phyloP scores from a whole-genome alignment of 352 stramenopile species.

The Albugo laibachii region DNA sequence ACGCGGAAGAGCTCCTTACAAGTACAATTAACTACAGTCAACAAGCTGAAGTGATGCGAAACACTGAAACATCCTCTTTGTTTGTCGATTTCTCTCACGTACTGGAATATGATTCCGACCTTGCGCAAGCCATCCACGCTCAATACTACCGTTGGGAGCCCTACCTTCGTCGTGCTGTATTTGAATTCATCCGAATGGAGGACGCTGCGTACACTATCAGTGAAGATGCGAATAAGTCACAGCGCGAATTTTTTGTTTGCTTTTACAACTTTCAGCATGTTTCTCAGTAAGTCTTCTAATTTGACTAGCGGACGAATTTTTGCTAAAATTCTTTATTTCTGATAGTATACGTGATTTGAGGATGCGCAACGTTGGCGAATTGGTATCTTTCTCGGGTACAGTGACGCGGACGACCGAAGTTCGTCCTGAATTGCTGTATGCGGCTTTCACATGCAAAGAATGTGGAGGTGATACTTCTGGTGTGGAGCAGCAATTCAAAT shows the following conservation, averaged over 20 bases:
- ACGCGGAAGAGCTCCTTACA: neutral
- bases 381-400: constrained; percentile 88
- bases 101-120: constrained; percentile 59
- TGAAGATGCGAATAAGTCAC: constrained; percentile 59
- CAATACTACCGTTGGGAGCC: constrained; percentile 77
- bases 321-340: neutral
- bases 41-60: constrained; percentile 71
- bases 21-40: constrained; percentile 59
- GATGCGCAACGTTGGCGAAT: constrained; percentile 84
- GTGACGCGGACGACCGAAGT: constrained; percentile 97
- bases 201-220: constrained; percentile 58
- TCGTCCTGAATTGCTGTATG: constrained; percentile 91
- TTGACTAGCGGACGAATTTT: constrained; percentile 1
- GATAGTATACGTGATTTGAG: constrained; percentile 81
- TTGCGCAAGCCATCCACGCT: constrained; percentile 62
- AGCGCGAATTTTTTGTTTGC: constrained; percentile 73
- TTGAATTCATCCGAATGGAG: constrained; percentile 61
- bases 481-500: constrained; percentile 97
- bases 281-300: constrained; percentile 27
- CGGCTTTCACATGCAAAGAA: constrained; percentile 88
- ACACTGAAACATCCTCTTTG: constrained; percentile 71
- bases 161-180: constrained; percentile 44
- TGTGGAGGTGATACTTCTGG: constrained; percentile 81
- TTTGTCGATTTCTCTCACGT: constrained; percentile 78
- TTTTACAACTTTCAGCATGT: constrained; percentile 82